Percentiles rank a stretch among this genome's conserved stretches.
These are phyloP conservation scores for Scutellaria baicalensis DNA, from an alignment of 257 asterid genomes.

Conservation along the genomic window DNA sequence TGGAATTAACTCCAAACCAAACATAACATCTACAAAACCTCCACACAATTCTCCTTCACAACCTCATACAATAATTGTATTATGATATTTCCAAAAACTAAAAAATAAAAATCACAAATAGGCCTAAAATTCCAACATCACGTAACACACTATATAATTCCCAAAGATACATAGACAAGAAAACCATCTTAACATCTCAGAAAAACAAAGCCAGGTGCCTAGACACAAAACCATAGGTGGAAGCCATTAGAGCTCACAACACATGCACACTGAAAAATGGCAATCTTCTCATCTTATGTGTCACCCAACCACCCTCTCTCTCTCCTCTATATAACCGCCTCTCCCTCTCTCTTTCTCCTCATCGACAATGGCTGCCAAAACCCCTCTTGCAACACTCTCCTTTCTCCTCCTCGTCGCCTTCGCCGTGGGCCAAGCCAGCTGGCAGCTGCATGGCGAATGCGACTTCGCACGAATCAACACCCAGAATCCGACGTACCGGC, in stretches of 20 bases:
- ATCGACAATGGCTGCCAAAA: slow-evolving; percentile 9
- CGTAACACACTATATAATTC: too few relatives aligned
- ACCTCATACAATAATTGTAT: too few relatives aligned
- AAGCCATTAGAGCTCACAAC: slow-evolving; percentile 9
- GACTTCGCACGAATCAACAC: slow-evolving; percentile 35
- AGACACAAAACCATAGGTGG: slow-evolving; percentile 26
- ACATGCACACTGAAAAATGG: slow-evolving; percentile 66
- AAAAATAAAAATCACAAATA: not conserved
- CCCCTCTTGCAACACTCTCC: slow-evolving; percentile 15
- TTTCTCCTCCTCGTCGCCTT: slow-evolving; percentile 23
- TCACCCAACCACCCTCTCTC: slow-evolving; percentile 3
- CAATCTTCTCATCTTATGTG: slow-evolving; percentile 28
- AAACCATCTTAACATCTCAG: not conserved
- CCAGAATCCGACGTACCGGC: slow-evolving; percentile 24
- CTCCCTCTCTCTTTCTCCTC: not conserved
- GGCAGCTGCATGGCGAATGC: slow-evolving; percentile 33
- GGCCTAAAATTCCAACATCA: too few relatives aligned
- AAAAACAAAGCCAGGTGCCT: slow-evolving; percentile 25
- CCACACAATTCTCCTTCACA: too few relatives aligned
- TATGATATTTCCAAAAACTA: too few relatives aligned
- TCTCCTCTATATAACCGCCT: slow-evolving; percentile 22
- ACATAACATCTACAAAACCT: too few relatives aligned
- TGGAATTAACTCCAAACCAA: too few relatives aligned
- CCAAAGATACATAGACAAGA: not conserved
- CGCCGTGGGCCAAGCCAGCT: not conserved